phyloP scores from a whole-genome alignment of 768 basidiomycete species.

The Lactifluus hygrophoroides region DNA sequence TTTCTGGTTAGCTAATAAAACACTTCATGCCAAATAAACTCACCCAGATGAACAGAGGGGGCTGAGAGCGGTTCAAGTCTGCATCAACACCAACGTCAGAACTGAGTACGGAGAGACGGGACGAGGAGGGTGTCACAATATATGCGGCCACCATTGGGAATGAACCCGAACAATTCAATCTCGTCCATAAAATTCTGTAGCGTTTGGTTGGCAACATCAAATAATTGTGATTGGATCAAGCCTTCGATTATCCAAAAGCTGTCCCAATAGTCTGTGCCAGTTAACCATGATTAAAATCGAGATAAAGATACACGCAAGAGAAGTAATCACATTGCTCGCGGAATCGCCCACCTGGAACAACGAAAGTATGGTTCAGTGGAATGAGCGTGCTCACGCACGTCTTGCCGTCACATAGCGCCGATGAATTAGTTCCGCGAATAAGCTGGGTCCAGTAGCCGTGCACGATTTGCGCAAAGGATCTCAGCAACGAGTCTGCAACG shows the following conservation, averaged over 20 bases:
- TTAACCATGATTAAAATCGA: not conserved
- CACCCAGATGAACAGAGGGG: conserved; percentile 80
- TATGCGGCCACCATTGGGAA: conserved; percentile 89
- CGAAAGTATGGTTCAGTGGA: conserved; percentile 85
- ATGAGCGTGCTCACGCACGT: conserved; percentile 79
- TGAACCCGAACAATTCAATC: conserved; percentile 74
- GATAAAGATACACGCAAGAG: not conserved
- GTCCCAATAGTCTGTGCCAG: conserved; percentile 44
- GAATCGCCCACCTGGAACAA: conserved; percentile 83
- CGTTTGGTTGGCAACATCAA: conserved; percentile 61
- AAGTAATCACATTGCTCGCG: conserved; percentile 66
- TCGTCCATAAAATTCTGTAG: conserved; percentile 96
- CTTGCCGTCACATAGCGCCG: conserved; percentile 50
- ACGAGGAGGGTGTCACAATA: conserved; percentile 47
- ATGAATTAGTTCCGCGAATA: conserved; percentile 63
- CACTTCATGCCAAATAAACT: conserved; percentile 14
- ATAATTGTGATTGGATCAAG: conserved; percentile 72
- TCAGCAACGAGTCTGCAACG: conserved; percentile 58
- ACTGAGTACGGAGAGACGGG: not conserved
- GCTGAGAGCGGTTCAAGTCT: conserved; percentile 90
- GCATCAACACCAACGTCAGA: not conserved
- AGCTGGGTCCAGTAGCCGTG: conserved; percentile 81
- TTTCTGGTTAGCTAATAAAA: not conserved
- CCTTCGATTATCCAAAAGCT: conserved; percentile 88
- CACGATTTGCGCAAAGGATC: conserved; percentile 70